Evolutionary conservation across 768 basidiomycete genomes (phyloP).

Genomic region (Mycena crocata): DNA sequence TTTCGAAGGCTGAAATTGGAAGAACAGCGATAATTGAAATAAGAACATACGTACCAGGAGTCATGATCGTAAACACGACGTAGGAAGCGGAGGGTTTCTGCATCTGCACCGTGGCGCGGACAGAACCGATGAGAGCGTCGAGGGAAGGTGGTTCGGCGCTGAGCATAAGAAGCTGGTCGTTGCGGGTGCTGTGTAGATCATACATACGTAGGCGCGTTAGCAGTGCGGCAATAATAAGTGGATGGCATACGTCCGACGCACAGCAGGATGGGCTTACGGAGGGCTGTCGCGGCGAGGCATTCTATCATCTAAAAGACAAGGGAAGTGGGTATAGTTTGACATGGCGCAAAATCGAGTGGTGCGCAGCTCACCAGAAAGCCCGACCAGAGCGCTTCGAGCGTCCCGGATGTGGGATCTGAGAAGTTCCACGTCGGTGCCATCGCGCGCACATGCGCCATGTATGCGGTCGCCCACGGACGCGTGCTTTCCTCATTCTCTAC

Average conservation of each 20-base stretch:
- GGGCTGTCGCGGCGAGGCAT: background rate
- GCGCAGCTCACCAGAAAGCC: background rate
- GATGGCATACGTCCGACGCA: background rate
- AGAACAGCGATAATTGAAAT: too few relatives aligned
- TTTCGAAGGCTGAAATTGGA: too few relatives aligned
- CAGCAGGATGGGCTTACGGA: background rate
- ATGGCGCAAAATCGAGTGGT: background rate
- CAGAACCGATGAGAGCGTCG: background rate
- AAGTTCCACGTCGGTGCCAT: background rate
- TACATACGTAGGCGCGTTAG: too few relatives aligned
- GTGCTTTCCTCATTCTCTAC: background rate
- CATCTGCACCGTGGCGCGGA: background rate
- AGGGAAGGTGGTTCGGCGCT: background rate
- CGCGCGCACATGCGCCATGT: background rate
- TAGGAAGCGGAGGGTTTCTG: background rate
- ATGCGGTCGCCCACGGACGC: background rate
- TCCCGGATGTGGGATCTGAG: background rate
- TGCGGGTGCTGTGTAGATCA: too few relatives aligned
- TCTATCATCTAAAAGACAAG: background rate
- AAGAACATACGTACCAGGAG: background rate
- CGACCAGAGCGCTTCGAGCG: background rate
- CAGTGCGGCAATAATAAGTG: background rate
- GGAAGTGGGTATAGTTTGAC: background rate
- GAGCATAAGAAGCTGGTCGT: background rate
- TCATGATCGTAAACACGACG: background rate